phyloP scores from a whole-genome alignment of 2,329 filamentous ascomycete genomes.

The Cladophialophora exuberans region DNA sequence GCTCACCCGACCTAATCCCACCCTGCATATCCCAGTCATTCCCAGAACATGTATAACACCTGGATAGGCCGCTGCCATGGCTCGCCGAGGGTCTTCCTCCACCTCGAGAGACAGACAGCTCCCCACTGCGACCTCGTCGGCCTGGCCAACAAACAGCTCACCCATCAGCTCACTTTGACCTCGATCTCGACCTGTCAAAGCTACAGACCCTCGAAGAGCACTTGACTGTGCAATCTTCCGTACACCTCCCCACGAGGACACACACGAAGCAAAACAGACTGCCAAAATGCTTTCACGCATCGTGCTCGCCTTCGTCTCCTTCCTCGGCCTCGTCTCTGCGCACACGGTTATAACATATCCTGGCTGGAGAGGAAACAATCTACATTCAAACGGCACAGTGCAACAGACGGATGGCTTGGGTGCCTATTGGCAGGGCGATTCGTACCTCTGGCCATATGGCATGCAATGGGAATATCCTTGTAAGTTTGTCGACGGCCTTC shows the following conservation, averaged over 20 bases:
- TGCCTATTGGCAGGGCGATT: conserved; percentile 48
- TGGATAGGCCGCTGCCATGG: conserved; percentile 8
- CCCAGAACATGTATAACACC: conserved; percentile 11
- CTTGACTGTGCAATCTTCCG: conserved; percentile 26
- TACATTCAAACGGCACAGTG: conserved; percentile 71
- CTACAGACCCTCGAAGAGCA: conserved; percentile 16
- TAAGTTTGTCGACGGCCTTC: conserved; percentile 52
- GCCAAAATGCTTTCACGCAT: conserved; percentile 25
- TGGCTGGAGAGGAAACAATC: conserved; percentile 83
- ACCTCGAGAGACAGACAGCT: conserved; percentile 14
- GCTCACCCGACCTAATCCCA: conserved; percentile 17
- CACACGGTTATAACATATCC: conserved; percentile 87
- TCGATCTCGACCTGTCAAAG: conserved; percentile 7
- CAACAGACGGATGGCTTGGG: conserved; percentile 52
- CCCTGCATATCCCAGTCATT: background rate
- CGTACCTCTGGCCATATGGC: conserved; percentile 72
- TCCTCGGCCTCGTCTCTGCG: conserved; percentile 46
- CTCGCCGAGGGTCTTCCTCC: conserved; percentile 12
- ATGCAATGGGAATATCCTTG: conserved; percentile 97
- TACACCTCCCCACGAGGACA: background rate
- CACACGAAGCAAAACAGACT: background rate
- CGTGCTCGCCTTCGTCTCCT: conserved; percentile 37
- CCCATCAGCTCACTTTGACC: no score
- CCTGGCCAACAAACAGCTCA: conserved; percentile 9
- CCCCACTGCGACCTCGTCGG: conserved; percentile 18